Conservation (phyloP, 306 rosid genomes). For the Datisca glomerata region DNA sequence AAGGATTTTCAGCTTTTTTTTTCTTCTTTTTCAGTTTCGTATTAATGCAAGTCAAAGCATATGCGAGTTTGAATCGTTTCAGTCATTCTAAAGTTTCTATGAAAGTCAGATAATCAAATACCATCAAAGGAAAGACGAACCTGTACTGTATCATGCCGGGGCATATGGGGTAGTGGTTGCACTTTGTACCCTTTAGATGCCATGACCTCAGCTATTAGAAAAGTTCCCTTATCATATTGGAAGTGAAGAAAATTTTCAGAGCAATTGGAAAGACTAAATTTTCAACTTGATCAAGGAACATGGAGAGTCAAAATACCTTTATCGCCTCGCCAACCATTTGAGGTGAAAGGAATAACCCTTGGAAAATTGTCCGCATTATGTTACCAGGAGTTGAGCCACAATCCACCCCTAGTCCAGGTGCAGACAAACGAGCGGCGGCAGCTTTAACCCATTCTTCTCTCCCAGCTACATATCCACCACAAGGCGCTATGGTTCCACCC, state of each 20-base stretch:
- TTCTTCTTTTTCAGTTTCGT: too few species aligned
- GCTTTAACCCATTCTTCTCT: slow-evolving; percentile 60
- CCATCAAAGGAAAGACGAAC: slow-evolving; percentile 25
- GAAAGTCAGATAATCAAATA: too few species aligned
- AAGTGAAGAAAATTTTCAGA: slow-evolving; percentile 12
- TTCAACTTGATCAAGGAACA: slow-evolving; percentile 2
- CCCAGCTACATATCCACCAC: slow-evolving; percentile 94
- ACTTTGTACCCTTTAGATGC: slow-evolving; percentile 70
- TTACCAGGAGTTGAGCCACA: slow-evolving; percentile 89
- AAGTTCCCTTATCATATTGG: slow-evolving; percentile 52
- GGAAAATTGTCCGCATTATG: slow-evolving; percentile 78
- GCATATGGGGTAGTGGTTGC: slow-evolving; percentile 73
- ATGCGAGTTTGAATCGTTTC: too few species aligned
- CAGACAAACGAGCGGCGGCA: slow-evolving; percentile 89
- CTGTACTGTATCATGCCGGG: slow-evolving; percentile 75
- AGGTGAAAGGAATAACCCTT: slow-evolving; percentile 93
- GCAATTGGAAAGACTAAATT: slow-evolving; percentile 9
- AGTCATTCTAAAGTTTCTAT: too few species aligned
- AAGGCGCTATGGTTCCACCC: slow-evolving; percentile 89
- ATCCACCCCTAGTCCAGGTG: slow-evolving; percentile 85
- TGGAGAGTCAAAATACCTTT: slow-evolving; percentile 44
- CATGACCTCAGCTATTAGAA: slow-evolving; percentile 81
- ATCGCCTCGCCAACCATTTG: slow-evolving; percentile 99
- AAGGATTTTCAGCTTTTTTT: too few species aligned
- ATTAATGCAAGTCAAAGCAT: too few species aligned